These are phyloP conservation scores for Heterobasidion annosum DNA, from an alignment of 1,284 basidiomycete genomes.

Conservation along the genomic window DNA sequence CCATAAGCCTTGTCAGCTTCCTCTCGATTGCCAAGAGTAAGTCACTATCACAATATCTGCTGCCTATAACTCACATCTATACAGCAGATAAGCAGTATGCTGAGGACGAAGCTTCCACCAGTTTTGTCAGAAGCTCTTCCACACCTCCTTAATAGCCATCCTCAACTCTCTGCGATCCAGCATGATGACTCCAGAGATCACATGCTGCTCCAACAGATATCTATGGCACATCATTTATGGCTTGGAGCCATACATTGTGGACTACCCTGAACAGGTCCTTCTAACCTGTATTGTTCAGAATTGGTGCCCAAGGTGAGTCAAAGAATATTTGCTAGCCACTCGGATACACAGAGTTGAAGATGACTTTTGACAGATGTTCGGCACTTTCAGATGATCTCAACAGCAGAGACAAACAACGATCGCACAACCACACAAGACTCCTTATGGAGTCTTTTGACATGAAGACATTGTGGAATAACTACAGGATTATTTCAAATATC, in stretches of 20 bases:
- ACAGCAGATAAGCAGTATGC: slow-evolving; percentile 3
- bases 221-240: slow-evolving; percentile 5
- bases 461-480: background rate
- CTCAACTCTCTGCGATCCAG: slow-evolving; percentile 4
- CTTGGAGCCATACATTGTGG: slow-evolving; percentile 14
- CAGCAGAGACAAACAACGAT: too few species aligned
- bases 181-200: slow-evolving; percentile 11
- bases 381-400: background rate
- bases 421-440: background rate
- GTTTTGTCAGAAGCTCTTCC: slow-evolving; percentile 11
- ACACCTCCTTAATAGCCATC: slow-evolving; percentile 8
- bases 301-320: slow-evolving; percentile 14
- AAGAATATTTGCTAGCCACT: background rate
- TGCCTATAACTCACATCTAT: background rate
- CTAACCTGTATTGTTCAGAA: slow-evolving; percentile 12
- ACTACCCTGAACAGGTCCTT: slow-evolving; percentile 15
- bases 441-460: background rate
- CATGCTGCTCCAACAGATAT: slow-evolving; percentile 10
- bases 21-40: slow-evolving; percentile 17
- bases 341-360: too few species aligned
- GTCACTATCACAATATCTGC: background rate
- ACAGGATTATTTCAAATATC: background rate
- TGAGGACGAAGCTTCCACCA: slow-evolving; percentile 6
- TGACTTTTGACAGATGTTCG: too few species aligned
- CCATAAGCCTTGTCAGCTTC: slow-evolving; percentile 14